Conservation (phyloP, 192 early-diverging fungal genomes). For the Neocallimastix lanati region DNA sequence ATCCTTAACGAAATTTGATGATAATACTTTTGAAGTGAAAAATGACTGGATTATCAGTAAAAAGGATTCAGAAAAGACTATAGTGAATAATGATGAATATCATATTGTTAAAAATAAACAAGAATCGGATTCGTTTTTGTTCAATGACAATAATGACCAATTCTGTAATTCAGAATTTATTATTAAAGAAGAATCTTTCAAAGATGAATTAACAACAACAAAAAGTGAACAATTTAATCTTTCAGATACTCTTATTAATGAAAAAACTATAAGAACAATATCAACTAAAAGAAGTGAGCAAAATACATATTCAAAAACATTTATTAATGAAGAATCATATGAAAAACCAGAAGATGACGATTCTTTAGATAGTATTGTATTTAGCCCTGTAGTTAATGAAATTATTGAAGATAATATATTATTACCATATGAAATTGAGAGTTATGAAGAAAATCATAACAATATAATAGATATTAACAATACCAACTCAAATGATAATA, state of each 20-base stretch:
- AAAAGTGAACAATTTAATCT: not conserved
- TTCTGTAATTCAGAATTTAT: not conserved
- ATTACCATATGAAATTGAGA: not conserved
- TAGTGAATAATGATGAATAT: not conserved
- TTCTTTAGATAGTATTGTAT: not conserved
- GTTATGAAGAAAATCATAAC: not conserved
- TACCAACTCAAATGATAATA: not conserved
- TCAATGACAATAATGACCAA: too few relatives aligned
- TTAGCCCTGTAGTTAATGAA: not conserved
- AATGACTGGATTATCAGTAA: not conserved
- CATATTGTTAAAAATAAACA: not conserved
- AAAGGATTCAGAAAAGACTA: not conserved
- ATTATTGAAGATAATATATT: not conserved
- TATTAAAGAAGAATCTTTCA: not conserved
- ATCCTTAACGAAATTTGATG: too few relatives aligned
- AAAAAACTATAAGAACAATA: not conserved
- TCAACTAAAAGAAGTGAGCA: not conserved
- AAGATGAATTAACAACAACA: not conserved
- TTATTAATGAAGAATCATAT: not conserved
- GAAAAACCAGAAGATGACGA: not conserved
- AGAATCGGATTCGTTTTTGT: not conserved
- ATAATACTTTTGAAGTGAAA: not conserved
- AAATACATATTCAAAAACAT: not conserved
- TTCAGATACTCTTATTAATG: not conserved
- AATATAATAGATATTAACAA: too few relatives aligned